phyloP scores from a whole-genome alignment of 306 rosid species.

The Lathyrus sativus region DNA sequence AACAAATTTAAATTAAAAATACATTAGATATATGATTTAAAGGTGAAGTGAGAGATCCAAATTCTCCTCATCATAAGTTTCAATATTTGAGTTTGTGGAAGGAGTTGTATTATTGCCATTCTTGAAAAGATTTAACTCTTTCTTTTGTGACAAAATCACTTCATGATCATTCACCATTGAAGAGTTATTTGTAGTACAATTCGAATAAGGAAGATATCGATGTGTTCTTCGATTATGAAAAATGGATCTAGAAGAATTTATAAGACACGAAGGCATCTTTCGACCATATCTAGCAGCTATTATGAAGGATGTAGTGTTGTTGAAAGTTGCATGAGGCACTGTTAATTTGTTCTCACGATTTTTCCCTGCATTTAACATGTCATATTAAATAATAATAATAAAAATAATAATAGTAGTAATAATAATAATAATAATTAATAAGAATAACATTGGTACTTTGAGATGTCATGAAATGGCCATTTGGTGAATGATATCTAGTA shows the following conservation, averaged over 20 bases:
- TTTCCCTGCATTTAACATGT: not conserved
- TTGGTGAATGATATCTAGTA: not conserved
- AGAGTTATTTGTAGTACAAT: too few species aligned
- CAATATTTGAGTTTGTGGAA: not conserved
- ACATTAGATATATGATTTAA: constrained; percentile 17
- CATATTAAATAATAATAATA: not conserved
- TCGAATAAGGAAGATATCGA: not conserved
- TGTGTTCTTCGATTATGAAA: not conserved
- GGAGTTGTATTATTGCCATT: constrained; percentile 22
- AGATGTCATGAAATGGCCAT: not conserved
- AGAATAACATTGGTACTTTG: not conserved
- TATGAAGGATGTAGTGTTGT: not conserved
- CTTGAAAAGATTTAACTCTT: constrained; percentile 39
- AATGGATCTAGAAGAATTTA: not conserved
- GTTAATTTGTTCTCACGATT: not conserved
- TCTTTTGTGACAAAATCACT: not conserved
- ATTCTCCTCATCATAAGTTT: constrained; percentile 1
- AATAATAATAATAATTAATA: not conserved
- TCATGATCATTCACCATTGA: not conserved
- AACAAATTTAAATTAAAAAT: too few species aligned
- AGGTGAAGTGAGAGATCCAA: constrained; percentile 51
- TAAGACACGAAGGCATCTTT: not conserved
- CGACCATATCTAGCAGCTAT: constrained; percentile 14
- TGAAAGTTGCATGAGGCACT: constrained; percentile 11
- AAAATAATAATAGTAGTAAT: not conserved